These are phyloP conservation scores for Hyparrhenia diplandra DNA, from an alignment of 176 grass and related monocot species.

Conservation along the genomic window DNA sequence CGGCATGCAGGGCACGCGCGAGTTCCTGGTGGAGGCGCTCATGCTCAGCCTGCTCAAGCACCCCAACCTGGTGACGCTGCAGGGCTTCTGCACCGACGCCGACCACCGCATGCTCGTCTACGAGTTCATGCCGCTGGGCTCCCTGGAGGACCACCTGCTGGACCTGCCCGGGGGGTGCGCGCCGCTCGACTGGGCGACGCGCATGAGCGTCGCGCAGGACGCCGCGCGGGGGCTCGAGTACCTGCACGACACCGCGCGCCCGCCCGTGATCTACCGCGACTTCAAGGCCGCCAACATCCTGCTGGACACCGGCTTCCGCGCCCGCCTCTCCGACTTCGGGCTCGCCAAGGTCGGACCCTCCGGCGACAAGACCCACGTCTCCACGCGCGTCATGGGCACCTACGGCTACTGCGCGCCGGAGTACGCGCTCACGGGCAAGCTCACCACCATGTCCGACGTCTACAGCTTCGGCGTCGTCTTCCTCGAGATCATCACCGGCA, in stretches of 20 bases:
- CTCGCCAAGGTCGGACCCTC: slow-evolving; percentile 44
- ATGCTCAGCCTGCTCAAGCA: slow-evolving; percentile 49
- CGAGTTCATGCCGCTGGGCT: slow-evolving; percentile 42
- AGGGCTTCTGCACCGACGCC: slow-evolving; percentile 43
- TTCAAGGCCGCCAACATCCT: slow-evolving; percentile 98
- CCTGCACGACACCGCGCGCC: slow-evolving; percentile 27
- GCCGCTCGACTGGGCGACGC: slow-evolving; percentile 28
- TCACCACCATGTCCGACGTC: slow-evolving; percentile 52
- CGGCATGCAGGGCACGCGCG: slow-evolving; percentile 42
- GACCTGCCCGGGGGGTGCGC: background rate
- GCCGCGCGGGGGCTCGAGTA: slow-evolving; percentile 38
- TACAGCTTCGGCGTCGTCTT: slow-evolving; percentile 58
- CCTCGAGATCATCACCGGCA: slow-evolving; percentile 46
- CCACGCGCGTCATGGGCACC: slow-evolving; percentile 65
- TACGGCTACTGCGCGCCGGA: slow-evolving; percentile 57
- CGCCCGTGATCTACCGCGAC: slow-evolving; percentile 56
- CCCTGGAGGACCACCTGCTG: slow-evolving; percentile 50
- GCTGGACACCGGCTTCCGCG: slow-evolving; percentile 36
- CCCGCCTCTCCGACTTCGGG: slow-evolving; percentile 46
- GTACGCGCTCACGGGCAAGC: slow-evolving; percentile 51
- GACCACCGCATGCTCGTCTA: slow-evolving; percentile 50
- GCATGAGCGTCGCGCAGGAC: slow-evolving; percentile 44
- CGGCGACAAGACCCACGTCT: slow-evolving; percentile 46
- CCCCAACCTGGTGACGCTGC: slow-evolving; percentile 39
- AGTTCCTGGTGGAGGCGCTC: slow-evolving; percentile 45